phyloP scores from a whole-genome alignment of 2,329 filamentous ascomycete genomes.

The Aphanocladium album region DNA sequence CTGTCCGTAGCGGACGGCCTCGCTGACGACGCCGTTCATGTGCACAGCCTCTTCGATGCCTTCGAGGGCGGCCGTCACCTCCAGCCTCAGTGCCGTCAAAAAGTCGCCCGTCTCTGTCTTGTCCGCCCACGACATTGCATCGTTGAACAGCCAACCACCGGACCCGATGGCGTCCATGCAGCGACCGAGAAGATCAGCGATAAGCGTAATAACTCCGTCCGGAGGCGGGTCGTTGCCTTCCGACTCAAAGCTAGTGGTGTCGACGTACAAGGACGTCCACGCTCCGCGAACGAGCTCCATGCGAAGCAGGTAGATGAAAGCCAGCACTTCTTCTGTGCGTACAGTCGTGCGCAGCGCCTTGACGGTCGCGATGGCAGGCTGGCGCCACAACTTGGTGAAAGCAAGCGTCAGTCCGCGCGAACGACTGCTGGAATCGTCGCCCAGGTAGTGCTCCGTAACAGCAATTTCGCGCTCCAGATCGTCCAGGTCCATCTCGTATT shows the following conservation, averaged over 20 bases:
- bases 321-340: slow-evolving; percentile 62
- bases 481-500: slow-evolving; percentile 51
- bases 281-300: slow-evolving; percentile 68
- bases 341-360: slow-evolving; percentile 59
- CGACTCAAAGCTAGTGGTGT: slow-evolving; percentile 44
- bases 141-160: slow-evolving; percentile 67
- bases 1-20: slow-evolving; percentile 59
- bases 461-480: slow-evolving; percentile 61
- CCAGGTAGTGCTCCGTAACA: slow-evolving; percentile 62
- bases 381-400: slow-evolving; percentile 63
- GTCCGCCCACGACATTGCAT: slow-evolving; percentile 45
- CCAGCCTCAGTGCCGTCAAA: slow-evolving; percentile 59
- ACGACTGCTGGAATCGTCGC: slow-evolving; percentile 57
- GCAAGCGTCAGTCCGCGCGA: slow-evolving; percentile 61
- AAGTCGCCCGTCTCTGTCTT: slow-evolving; percentile 57
- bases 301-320: slow-evolving; percentile 67
- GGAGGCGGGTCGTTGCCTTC: slow-evolving; percentile 44
- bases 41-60: slow-evolving; percentile 65
- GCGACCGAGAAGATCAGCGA: slow-evolving; percentile 65
- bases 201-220: slow-evolving; percentile 64
- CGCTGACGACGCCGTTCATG: slow-evolving; percentile 58
- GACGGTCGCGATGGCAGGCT: slow-evolving; percentile 56
- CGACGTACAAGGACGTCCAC: slow-evolving; percentile 70
- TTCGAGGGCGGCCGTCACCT: slow-evolving; percentile 66
- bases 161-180: slow-evolving; percentile 72